phyloP scores from a whole-genome alignment of 108 stramenopile species.

The Fragilariopsis cylindrus region DNA sequence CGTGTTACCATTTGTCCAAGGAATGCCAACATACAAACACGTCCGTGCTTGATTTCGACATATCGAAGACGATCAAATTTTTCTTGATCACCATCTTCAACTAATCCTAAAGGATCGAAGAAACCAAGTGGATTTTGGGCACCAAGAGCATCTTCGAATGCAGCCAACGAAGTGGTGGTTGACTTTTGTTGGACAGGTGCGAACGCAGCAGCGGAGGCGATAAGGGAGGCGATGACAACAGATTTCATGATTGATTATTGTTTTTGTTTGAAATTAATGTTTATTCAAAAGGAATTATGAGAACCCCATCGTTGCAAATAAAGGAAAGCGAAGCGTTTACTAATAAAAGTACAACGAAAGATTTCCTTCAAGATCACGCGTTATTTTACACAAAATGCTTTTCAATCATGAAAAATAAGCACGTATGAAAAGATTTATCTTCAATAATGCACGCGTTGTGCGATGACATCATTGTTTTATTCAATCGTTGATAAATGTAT shows the following conservation, averaged over 20 bases:
- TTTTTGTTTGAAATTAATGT: conserved; percentile 17
- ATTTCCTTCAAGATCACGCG: no score
- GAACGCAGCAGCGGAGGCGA: conserved; percentile 59
- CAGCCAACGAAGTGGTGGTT: conserved; percentile 48
- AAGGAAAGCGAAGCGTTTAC: no score
- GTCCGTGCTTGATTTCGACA: conserved; percentile 79
- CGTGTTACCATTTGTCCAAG: conserved; percentile 61
- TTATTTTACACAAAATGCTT: no score
- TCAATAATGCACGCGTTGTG: no score
- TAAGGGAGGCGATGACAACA: conserved; percentile 51
- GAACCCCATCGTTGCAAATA: not conserved
- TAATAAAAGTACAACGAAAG: no score
- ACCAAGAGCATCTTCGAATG: conserved; percentile 84
- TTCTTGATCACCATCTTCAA: conserved; percentile 55
- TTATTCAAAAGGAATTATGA: not conserved
- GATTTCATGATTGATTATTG: conserved; percentile 47
- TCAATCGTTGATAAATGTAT: no score
- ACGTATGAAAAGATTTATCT: no score
- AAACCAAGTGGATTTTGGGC: conserved; percentile 89
- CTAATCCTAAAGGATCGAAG: conserved; percentile 85
- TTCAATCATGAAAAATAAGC: no score
- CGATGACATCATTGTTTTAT: no score
- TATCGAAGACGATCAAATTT: conserved; percentile 63
- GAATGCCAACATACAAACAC: conserved; percentile 73
- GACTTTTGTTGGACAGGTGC: conserved; percentile 45